Evolutionary conservation across 2,329 filamentous ascomycete genomes (phyloP), one percentile per base, ranked within the genome.

Genomic region (Metarhizium guizhouense): DNA sequence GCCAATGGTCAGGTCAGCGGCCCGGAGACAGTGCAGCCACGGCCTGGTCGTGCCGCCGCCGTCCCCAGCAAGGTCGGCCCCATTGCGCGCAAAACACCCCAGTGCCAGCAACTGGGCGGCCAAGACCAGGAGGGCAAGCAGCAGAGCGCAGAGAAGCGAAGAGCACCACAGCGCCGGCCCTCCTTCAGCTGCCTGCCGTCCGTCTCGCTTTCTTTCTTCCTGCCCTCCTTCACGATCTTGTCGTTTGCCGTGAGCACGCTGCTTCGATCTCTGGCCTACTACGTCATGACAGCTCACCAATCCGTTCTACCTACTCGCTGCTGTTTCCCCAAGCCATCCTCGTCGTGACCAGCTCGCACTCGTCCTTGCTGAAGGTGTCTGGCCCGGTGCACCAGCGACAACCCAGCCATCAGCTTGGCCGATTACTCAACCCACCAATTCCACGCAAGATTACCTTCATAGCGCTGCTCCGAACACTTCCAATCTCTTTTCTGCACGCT

Each of bases 401-500:
- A 58, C 56, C 56, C 59, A 58, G 54, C 49, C 51, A 47, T 47
- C 25, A 52, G 40, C 57, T 64, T 59, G 62, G 64, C 61, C 63
- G 61, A 59, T 59, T 60, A 61, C 25, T 48, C 45, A 16, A 13
- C 30, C 45, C 20, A 6, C 20, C 20, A 48, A 30, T 30, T 20
- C 8, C 34, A 5, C n/a, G 32, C 30, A 45, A 25, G 40, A 16
- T 8, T 13, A 54, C 29, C 40, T 48, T 42, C 18, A 56, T n/a
- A 32, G 38, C 25, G 43, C 47, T 32, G 16, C 34, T 51, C 18
- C 30, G n/a, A 32, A 25, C 40, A 47, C 32, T 13, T 18, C 49
- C n/a, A 43, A 45, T 47, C n/a, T 13, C 47, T n/a, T 16, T 29
- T 30, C 6, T 13, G 20, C 18, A 13, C 8, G 36, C 48, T 13